Base-by-base conservation (phyloP, 768 basidiomycete species). In the Pleurotus tuoliensis region DNA sequence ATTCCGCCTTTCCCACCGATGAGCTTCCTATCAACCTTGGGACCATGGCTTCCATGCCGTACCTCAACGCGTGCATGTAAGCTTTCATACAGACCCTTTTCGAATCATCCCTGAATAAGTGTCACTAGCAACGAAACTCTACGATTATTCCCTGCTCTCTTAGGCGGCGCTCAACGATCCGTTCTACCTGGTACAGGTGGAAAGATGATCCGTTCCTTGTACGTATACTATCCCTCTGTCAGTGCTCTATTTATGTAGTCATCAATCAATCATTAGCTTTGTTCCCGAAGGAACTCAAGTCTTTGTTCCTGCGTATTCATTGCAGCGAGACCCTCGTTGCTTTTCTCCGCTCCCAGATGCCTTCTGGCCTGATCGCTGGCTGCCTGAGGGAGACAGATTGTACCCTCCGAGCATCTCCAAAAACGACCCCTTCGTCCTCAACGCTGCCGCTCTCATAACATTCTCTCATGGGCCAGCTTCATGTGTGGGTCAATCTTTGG, bases 131-230 rank as follows among this genome's bases (percentile, higher is more conserved):
- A 81, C 40, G 82, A 83, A 58, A 66, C 73, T 1, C 66, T 83
- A 25, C 74, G 82, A 39, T 67, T 83, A 16, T 74, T 73, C 56
- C 79, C 82, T 11, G 73, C 82, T 9, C 66, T 83, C 30, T 72
- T 80, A 37, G 76, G 74, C 49, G 78, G 79, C 27, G 71, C 73
- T 45, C 78, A 78, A 57, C 76, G 82, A 30, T 68, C 68, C 13
- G 66, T 70, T 3, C 70, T 66, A 1, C 66, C 59, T 51, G 68
- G 71, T 12, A 70, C 66, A 41, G 75, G 71, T 11, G 77, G 73
- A 48, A 71, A 69, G 49, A 30, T 64, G 8, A 64, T 79, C 9
- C 78, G 77, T n/a, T 57, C 69, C 50, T 67, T 73, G 79, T 80
- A 58, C 38, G 77, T 65, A 30, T 34, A 30, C 11, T 9, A 9